Conservation (phyloP, 345 rosid genomes). For the Ceriops decandra region DNA sequence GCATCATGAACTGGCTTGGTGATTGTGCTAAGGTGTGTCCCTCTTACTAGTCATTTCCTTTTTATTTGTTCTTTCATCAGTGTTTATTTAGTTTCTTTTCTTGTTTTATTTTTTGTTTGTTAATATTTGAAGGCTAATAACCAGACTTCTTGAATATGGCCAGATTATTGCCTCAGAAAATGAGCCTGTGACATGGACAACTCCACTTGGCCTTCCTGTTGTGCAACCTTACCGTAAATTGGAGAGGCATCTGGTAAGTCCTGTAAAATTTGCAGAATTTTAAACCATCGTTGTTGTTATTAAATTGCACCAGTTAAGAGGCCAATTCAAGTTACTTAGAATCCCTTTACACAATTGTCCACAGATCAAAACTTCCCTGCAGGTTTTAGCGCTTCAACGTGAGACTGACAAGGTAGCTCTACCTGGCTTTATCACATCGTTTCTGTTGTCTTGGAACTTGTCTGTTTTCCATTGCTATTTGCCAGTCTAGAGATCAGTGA, state of each 20-base stretch:
- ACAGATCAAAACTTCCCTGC: constrained; percentile 96
- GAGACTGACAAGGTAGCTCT: constrained; percentile 77
- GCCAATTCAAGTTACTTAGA: constrained; percentile 12
- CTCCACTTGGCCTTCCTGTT: constrained; percentile 97
- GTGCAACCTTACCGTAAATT: constrained; percentile 86
- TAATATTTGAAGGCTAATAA: constrained; percentile 7
- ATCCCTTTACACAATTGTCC: constrained; percentile 21
- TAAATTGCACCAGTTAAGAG: constrained; percentile 7
- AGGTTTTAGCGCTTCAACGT: constrained; percentile 68
- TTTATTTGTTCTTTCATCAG: not conserved
- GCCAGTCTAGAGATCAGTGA: not conserved
- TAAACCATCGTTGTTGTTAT: not conserved
- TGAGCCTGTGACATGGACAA: constrained; percentile 88
- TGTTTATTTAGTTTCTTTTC: not conserved
- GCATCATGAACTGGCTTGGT: constrained; percentile 93
- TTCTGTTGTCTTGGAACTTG: not conserved
- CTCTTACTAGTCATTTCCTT: constrained; percentile 2
- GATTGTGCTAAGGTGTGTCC: constrained; percentile 87
- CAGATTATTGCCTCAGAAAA: constrained; percentile 91
- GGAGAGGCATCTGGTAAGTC: constrained; percentile 71
- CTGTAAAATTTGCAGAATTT: constrained; percentile 2
- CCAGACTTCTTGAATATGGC: constrained; percentile 12
- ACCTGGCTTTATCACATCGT: constrained; percentile 3
- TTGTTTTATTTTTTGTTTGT: not conserved
- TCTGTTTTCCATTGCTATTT: not conserved